Percentiles rank a stretch among this genome's conserved stretches.
Evolutionary conservation across 495 filamentous ascomycete species (phyloP).

Genomic region (Daldinia concentrica): DNA sequence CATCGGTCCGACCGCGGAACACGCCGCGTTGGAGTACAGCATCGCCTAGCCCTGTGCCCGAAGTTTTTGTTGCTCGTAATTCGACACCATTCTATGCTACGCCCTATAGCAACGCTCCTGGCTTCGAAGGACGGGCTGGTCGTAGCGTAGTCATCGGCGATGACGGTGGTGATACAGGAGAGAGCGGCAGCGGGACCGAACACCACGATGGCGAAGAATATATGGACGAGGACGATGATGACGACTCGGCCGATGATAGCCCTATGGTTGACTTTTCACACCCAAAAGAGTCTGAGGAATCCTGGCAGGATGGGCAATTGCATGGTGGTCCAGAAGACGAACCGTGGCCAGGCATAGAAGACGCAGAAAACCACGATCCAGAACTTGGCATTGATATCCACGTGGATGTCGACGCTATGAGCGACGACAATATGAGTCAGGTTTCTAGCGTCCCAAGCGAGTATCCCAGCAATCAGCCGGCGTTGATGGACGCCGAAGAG

Average conservation of each 20-base stretch:
- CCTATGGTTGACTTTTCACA: slow-evolving; percentile 42
- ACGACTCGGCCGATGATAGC: slow-evolving; percentile 24
- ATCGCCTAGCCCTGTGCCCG: slow-evolving; percentile 50
- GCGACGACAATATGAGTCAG: slow-evolving; percentile 44
- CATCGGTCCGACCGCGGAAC: slow-evolving; percentile 53
- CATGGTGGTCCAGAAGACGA: slow-evolving; percentile 51
- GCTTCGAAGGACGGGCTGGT: slow-evolving; percentile 27
- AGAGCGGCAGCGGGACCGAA: slow-evolving; percentile 50
- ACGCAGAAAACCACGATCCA: slow-evolving; percentile 57
- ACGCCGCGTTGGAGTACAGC: slow-evolving; percentile 58
- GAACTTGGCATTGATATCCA: slow-evolving; percentile 34
- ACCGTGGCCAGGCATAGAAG: slow-evolving; percentile 56
- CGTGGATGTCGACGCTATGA: slow-evolving; percentile 35
- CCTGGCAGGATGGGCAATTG: slow-evolving; percentile 43
- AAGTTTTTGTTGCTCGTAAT: slow-evolving; percentile 44
- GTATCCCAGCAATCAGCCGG: slow-evolving; percentile 51
- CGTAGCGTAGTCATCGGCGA: slow-evolving; percentile 12
- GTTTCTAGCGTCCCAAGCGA: slow-evolving; percentile 51
- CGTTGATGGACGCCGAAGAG: slow-evolving; percentile 35
- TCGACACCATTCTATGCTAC: slow-evolving; percentile 64
- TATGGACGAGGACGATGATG: slow-evolving; percentile 42
- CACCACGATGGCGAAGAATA: slow-evolving; percentile 43
- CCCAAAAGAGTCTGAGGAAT: slow-evolving; percentile 24
- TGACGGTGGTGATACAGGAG: slow-evolving; percentile 36
- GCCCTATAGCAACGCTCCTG: slow-evolving; percentile 62